Percentiles rank a stretch among this genome's conserved stretches.
These are phyloP conservation scores for Sporothrix pallida DNA, from an alignment of 2,329 filamentous ascomycete genomes.

Conservation along the genomic window DNA sequence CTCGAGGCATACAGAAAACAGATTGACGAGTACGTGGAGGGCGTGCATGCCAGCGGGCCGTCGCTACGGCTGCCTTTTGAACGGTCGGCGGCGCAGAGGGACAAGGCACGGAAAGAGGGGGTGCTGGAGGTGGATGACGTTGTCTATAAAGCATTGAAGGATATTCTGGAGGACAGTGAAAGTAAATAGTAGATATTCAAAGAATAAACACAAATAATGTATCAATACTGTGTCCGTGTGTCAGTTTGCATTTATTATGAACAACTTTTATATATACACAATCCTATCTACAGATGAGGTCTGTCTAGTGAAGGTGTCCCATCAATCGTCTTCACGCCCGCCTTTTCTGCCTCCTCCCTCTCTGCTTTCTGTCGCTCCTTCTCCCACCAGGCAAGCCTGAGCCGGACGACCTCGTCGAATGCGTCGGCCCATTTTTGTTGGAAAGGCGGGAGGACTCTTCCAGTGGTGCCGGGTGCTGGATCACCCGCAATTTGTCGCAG, in stretches of 20 bases:
- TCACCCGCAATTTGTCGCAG: constrained; percentile 58
- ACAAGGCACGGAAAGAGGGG: background rate
- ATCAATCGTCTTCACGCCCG: background rate
- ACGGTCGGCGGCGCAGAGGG: constrained; percentile 2
- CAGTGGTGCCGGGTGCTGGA: constrained; percentile 1
- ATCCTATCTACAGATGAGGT: too few relatives aligned
- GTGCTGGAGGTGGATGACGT: background rate
- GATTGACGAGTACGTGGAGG: background rate
- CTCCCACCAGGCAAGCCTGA: constrained; percentile 8
- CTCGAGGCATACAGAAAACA: background rate
- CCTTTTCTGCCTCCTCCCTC: background rate
- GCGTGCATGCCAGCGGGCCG: background rate
- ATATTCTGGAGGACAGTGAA: background rate
- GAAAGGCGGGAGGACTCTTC: constrained; percentile 30
- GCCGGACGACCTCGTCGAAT: background rate
- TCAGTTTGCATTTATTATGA: too few relatives aligned
- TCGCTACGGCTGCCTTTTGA: background rate
- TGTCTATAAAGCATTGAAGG: background rate
- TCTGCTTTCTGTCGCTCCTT: background rate
- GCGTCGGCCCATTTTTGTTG: constrained; percentile 29
- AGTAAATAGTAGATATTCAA: background rate
- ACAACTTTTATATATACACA: too few relatives aligned
- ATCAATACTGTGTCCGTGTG: background rate
- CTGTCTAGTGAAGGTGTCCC: too few relatives aligned
- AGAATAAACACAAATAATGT: background rate